phyloP scores from a whole-genome alignment of 1,139 yeast species.

The Yamadazyma buinensis region DNA sequence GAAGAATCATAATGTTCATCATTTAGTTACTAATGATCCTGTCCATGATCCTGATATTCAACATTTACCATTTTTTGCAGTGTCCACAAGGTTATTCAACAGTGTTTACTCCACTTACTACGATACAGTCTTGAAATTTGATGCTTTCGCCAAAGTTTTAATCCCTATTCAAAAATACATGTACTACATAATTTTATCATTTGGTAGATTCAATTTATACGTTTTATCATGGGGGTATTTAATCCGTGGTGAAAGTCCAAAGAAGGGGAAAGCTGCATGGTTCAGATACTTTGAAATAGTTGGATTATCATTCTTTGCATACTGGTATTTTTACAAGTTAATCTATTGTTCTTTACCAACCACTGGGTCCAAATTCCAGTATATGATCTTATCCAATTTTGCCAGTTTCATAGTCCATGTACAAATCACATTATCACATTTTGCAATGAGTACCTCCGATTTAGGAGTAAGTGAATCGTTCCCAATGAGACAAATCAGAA shows the following conservation, averaged over 20 bases:
- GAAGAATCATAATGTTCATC: constrained; percentile 87
- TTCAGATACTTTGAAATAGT: constrained; percentile 71
- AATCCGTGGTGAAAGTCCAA: constrained; percentile 71
- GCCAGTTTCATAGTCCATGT: constrained; percentile 90
- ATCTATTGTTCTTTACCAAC: constrained; percentile 51
- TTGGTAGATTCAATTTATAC: constrained; percentile 85
- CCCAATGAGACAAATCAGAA: constrained; percentile 74
- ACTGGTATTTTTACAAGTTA: constrained; percentile 74
- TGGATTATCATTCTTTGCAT: constrained; percentile 66
- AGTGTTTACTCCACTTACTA: constrained; percentile 77
- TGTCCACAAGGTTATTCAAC: constrained; percentile 65
- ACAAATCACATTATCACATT: constrained; percentile 84
- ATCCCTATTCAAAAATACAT: constrained; percentile 65
- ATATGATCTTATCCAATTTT: constrained; percentile 69
- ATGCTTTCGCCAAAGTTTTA: constrained; percentile 53
- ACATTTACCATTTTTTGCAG: constrained; percentile 88
- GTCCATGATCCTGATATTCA: constrained; percentile 94
- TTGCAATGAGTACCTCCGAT: constrained; percentile 91
- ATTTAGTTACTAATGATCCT: constrained; percentile 83
- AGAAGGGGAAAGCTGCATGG: constrained; percentile 82
- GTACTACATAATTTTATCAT: constrained; percentile 75
- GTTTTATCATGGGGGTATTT: constrained; percentile 77
- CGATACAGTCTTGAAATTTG: constrained; percentile 63
- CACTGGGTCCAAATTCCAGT: constrained; percentile 49
- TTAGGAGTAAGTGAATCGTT: constrained; percentile 81